A percentile compares a stretch with the other conserved stretches of the same genome.
These are phyloP conservation scores for Fraxinus dipetala DNA, from an alignment of 305 asterid genomes.

Conservation along the genomic window DNA sequence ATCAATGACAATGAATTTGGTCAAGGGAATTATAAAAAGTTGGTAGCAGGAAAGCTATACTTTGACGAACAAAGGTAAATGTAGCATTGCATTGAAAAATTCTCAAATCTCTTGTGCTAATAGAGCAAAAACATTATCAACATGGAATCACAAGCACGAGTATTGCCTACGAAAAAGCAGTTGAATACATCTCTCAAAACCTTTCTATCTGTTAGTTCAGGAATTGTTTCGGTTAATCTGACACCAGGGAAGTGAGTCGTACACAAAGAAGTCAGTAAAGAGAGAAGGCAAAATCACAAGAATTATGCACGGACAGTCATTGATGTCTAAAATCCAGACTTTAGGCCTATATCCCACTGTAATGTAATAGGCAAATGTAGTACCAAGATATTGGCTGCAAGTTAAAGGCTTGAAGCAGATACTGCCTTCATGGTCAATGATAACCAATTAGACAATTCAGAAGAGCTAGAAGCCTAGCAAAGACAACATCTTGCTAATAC, in stretches of 20 bases:
- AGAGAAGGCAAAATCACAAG: neutral
- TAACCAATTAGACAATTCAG: neutral
- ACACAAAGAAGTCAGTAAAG: neutral
- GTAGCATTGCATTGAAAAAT: neutral
- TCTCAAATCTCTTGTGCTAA: neutral
- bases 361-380: neutral
- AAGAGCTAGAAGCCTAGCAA: neutral
- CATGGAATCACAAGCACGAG: neutral
- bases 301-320: neutral
- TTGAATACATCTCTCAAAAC: neutral
- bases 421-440: neutral
- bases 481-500: neutral
- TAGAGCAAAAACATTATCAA: neutral
- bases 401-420: neutral
- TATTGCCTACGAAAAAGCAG: neutral
- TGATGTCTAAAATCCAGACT: neutral
- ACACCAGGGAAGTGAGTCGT: neutral
- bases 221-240: neutral
- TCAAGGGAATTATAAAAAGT: neutral
- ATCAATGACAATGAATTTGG: neutral
- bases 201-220: neutral
- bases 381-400: neutral
- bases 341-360: neutral
- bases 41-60: constrained; percentile 3
- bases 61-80: neutral